phyloP scores from a whole-genome alignment of 2,329 filamentous ascomycete species.

The Nakataea oryzae region DNA sequence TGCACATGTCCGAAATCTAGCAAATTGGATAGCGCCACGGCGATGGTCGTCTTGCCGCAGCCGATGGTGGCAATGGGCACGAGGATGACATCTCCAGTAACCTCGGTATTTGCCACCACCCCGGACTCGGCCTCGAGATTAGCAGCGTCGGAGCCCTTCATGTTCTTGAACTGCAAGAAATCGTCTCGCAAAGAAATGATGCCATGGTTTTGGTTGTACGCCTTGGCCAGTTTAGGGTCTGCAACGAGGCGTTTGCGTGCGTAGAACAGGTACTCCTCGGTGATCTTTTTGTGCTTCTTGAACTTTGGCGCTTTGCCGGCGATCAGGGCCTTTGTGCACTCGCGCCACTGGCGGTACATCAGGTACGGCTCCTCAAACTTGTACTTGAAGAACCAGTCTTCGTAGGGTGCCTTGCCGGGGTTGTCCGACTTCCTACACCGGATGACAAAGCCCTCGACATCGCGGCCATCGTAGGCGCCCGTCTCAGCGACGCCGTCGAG shows the following conservation, averaged over 20 bases:
- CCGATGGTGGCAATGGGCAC: slow-evolving; percentile 88
- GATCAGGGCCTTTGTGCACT: slow-evolving; percentile 89
- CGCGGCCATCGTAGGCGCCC: slow-evolving; percentile 79
- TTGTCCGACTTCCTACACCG: slow-evolving; percentile 64
- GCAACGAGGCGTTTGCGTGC: slow-evolving; percentile 62
- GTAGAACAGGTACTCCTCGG: slow-evolving; percentile 80
- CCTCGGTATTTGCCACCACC: slow-evolving; percentile 35
- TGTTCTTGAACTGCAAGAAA: slow-evolving; percentile 71
- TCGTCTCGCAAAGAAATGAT: slow-evolving; percentile 87
- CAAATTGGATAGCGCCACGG: slow-evolving; percentile 67
- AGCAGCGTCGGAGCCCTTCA: slow-evolving; percentile 85
- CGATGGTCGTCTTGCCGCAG: slow-evolving; percentile 93
- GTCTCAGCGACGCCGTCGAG: slow-evolving; percentile 79
- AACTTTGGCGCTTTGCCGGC: slow-evolving; percentile 60
- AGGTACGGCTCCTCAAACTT: slow-evolving; percentile 98
- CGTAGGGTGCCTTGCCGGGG: slow-evolving; percentile 41
- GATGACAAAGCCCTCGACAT: slow-evolving; percentile 95
- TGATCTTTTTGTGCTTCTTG: slow-evolving; percentile 84
- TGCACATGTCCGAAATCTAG: slow-evolving; percentile 91
- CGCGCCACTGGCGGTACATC: slow-evolving; percentile 98
- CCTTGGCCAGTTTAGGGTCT: slow-evolving; percentile 55
- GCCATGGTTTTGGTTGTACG: slow-evolving; percentile 81
- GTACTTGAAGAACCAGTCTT: slow-evolving; percentile 99
- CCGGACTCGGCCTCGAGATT: slow-evolving; percentile 53
- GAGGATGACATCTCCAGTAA: slow-evolving; percentile 64